Conservation (phyloP, 495 filamentous ascomycete species). For the Thermothielavioides terrestris region DNA sequence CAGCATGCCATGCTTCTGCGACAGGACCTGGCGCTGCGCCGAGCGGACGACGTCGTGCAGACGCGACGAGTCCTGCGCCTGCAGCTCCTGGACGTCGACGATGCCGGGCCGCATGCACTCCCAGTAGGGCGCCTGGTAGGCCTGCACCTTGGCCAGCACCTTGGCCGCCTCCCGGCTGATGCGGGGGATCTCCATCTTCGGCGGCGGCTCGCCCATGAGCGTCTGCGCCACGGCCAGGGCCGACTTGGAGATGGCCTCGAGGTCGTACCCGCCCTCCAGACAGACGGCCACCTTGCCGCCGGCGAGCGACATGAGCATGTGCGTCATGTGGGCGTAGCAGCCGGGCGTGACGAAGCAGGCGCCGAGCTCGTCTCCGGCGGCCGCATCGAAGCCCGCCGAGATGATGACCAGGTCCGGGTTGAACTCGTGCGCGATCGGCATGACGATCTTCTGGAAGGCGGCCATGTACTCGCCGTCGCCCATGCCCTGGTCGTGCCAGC, state of each 20-base stretch:
- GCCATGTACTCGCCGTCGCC: constrained; percentile 94
- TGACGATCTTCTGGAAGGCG: constrained; percentile 93
- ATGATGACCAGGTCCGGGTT: constrained; percentile 92
- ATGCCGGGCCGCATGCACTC: constrained; percentile 49
- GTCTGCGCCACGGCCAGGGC: constrained; percentile 86
- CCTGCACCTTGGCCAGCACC: constrained; percentile 43
- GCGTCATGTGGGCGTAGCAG: constrained; percentile 97
- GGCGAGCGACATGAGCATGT: constrained; percentile 97
- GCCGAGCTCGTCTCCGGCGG: constrained; percentile 83
- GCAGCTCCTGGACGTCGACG: constrained; percentile 35
- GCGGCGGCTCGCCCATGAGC: constrained; percentile 89
- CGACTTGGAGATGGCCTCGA: constrained; percentile 82
- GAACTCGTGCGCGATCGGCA: constrained; percentile 92
- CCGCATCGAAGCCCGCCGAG: constrained; percentile 93
- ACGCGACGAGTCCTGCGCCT: constrained; percentile 24
- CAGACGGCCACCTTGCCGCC: constrained; percentile 85
- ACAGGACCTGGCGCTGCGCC: constrained; percentile 61
- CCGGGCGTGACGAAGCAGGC: constrained; percentile 83
- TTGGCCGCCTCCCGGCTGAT: constrained; percentile 42
- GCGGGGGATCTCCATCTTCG: constrained; percentile 46
- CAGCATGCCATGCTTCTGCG: constrained; percentile 63
- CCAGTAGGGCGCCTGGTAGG: constrained; percentile 50
- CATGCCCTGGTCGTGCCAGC: constrained; percentile 88
- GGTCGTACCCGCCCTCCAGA: constrained; percentile 92
- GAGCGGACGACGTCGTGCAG: constrained; percentile 62